Percentiles rank a stretch among this genome's conserved stretches.
Evolutionary conservation across 1,139 yeast genomes (phyloP).

Genomic region (Saccharomyces hybrid): DNA sequence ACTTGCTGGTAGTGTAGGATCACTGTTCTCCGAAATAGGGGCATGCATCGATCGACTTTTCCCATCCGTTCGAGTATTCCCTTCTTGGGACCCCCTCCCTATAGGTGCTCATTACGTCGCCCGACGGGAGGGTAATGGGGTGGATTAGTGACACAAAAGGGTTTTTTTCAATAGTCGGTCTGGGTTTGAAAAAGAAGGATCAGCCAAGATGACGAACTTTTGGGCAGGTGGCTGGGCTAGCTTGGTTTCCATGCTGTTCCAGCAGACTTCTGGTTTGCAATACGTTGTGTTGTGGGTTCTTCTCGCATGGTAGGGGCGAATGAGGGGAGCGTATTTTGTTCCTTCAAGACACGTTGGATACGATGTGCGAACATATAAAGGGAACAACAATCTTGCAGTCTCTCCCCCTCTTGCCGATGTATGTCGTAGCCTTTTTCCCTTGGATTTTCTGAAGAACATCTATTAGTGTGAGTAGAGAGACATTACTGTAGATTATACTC

Average conservation of each 20-base stretch:
- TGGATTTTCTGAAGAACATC: too few relatives aligned
- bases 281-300: not conserved
- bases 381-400: not conserved
- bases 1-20: not conserved
- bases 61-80: not conserved
- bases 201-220: not conserved
- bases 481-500: too few relatives aligned
- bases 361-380: not conserved
- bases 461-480: too few relatives aligned
- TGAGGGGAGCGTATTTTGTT: not conserved
- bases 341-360: not conserved
- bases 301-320: not conserved
- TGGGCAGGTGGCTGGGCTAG: not conserved
- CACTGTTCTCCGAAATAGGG: not conserved
- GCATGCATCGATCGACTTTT: not conserved
- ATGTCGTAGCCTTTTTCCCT: not conserved
- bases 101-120: not conserved
- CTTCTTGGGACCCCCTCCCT: not conserved
- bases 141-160: not conserved
- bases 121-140: not conserved
- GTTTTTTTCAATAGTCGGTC: not conserved
- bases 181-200: not conserved
- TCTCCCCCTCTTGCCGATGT: not conserved
- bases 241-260: not conserved
- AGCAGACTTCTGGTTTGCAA: not conserved